These are phyloP conservation scores for Saposhnikovia divaricata DNA, from an alignment of 129 eudicot species.

Conservation along the genomic window DNA sequence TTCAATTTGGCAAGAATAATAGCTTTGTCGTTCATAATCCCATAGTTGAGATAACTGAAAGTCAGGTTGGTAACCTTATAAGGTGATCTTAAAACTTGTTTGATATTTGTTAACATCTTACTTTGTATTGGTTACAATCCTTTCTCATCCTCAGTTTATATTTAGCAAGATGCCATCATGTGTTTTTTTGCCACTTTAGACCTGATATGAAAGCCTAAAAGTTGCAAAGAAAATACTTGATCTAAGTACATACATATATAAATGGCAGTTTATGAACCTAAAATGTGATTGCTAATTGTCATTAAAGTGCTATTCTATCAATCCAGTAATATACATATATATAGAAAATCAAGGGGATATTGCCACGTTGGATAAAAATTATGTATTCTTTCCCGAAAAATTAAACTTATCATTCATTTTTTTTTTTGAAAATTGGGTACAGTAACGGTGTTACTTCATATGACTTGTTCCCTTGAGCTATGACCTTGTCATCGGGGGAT, in stretches of 20 bases:
- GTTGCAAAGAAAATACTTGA: not conserved
- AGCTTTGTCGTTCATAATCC: slow-evolving; percentile 66
- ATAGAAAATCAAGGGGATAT: not conserved
- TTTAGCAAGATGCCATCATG: not conserved
- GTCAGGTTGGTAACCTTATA: slow-evolving; percentile 44
- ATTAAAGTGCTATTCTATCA: not conserved
- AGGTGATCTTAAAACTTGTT: not conserved
- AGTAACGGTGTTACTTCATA: not conserved
- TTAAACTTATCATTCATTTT: too few species aligned
- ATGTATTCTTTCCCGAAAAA: not conserved
- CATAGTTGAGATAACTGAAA: slow-evolving; percentile 38
- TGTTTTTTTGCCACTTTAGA: not conserved
- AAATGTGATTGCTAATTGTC: not conserved
- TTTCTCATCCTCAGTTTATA: not conserved
- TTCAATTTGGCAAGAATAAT: slow-evolving; percentile 52
- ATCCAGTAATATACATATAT: not conserved
- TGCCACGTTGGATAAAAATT: not conserved
- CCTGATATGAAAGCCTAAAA: not conserved
- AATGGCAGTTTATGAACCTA: not conserved
- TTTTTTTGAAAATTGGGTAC: not conserved
- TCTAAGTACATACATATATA: not conserved
- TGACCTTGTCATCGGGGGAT: not conserved
- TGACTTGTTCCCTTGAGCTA: not conserved
- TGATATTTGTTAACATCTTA: not conserved
- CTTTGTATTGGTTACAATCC: not conserved